Evolutionary conservation across 2,329 filamentous ascomycete genomes (phyloP).

Genomic region (Aspergillus sp.): DNA sequence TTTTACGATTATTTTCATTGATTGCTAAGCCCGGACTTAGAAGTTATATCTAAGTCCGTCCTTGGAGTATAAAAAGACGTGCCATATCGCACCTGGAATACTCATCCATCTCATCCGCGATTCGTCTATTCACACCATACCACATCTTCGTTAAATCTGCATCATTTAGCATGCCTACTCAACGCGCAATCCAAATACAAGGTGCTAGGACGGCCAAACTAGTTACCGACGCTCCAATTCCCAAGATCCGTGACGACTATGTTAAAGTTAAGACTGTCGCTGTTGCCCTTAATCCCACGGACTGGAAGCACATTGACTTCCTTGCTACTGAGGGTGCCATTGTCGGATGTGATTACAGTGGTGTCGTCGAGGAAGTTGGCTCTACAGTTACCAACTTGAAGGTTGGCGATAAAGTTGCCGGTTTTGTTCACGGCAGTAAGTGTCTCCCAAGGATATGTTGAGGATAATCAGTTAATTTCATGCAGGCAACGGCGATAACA

Average conservation of each 20-base stretch:
- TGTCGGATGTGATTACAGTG: slow-evolving; percentile 46
- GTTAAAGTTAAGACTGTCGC: slow-evolving; percentile 46
- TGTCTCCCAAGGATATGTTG: too few relatives aligned
- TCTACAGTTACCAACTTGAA: slow-evolving; percentile 41
- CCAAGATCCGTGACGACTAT: slow-evolving; percentile 41
- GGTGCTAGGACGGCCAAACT: slow-evolving; percentile 16
- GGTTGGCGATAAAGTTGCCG: slow-evolving; percentile 45
- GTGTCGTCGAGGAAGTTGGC: slow-evolving; percentile 46
- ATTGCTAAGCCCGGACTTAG: too few relatives aligned
- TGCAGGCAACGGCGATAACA: slow-evolving; percentile 21
- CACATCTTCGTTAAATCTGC: too few relatives aligned
- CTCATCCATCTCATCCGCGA: too few relatives aligned
- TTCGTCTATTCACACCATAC: too few relatives aligned
- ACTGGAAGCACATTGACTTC: slow-evolving; percentile 46
- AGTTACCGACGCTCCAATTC: slow-evolving; percentile 27
- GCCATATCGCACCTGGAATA: too few relatives aligned
- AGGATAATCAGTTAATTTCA: too few relatives aligned
- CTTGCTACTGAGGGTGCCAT: slow-evolving; percentile 28
- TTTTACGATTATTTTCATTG: too few relatives aligned
- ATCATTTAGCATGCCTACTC: not conserved
- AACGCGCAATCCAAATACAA: slow-evolving; percentile 29
- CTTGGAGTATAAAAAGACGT: too few relatives aligned
- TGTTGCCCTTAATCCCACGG: slow-evolving; percentile 49
- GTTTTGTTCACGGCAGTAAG: slow-evolving; percentile 40
- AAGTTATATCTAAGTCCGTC: too few relatives aligned